Base-by-base conservation (phyloP, 2,329 filamentous ascomycete genomes). In the Colletotrichum siamense region DNA sequence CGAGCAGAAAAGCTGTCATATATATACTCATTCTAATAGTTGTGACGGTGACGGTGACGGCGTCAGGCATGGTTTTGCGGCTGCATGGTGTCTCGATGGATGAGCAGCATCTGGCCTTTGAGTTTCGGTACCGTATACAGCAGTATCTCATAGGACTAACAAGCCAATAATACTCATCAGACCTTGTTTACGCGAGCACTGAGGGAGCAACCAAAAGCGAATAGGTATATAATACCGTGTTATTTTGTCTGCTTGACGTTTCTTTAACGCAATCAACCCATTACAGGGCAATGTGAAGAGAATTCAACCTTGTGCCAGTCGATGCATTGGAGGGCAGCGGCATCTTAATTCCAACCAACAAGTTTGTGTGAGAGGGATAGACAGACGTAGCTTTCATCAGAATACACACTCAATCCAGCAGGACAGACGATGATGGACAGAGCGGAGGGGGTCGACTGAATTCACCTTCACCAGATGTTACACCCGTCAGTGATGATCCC, bases 331-430 rank as follows among this genome's bases (percentile, higher is more conserved):
- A 44, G 18, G n/a, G 18, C 2, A 44, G n/a, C 39, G 18, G 8
- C 18, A 44, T 9, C 9, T 10, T 5, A 6, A n/a, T n/a, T 10
- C 8, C 39, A 44, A 10, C 16, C 39, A 6, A 10, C 18, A 8
- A 44, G 5, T 9, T 44, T 18, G 18, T n/a, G 18, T 10, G 5
- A n/a, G 18, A 44, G 9, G 8, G 39, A 6, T 16, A 10, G 5
- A 3, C 18, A 5, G 18, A 6, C 18, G 5, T 44, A 6, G 9
- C 8, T 10, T n/a, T 6, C 2, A 10, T 6, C 1, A 44, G 2
- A 6, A 44, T 44, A 44, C 16, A 1, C 18, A 44, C 39, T n/a
- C 9, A 44, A n/a, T 44, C 6, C 39, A 44, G 18, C 39, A 12
- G 18, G 9, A 44, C 3, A 44, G 18, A n/a, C 3, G 39, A n/a